Evolutionary conservation across 495 filamentous ascomycete species (phyloP).

Genomic region (Penicillium psychrofluorescens): DNA sequence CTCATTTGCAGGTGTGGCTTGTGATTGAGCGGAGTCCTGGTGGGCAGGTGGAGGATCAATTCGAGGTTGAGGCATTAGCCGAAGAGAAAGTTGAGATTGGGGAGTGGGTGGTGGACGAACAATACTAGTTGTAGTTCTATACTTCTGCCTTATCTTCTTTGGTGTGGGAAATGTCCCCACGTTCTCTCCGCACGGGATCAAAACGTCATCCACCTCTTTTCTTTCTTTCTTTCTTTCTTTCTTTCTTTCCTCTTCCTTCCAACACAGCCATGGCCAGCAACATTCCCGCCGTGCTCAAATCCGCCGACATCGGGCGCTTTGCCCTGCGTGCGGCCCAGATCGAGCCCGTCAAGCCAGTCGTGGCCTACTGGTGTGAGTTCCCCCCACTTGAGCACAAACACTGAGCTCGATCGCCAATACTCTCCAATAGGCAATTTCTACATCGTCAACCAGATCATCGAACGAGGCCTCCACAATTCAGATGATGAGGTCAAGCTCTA

Average conservation of each 20-base stretch:
- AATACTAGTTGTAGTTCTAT: not conserved
- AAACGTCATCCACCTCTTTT: slow-evolving; percentile 18
- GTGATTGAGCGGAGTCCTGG: slow-evolving; percentile 63
- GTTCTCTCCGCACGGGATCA: slow-evolving; percentile 18
- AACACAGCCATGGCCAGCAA: slow-evolving; percentile 54
- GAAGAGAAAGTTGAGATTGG: slow-evolving; percentile 60
- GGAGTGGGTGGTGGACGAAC: slow-evolving; percentile 36
- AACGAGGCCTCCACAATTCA: slow-evolving; percentile 64
- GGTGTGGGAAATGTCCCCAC: not conserved
- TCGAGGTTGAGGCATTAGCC: slow-evolving; percentile 62
- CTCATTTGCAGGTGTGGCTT: slow-evolving; percentile 56
- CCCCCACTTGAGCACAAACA: too few relatives aligned
- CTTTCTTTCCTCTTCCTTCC: not conserved
- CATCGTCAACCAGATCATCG: slow-evolving; percentile 86
- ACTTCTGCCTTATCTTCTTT: not conserved
- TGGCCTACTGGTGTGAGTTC: slow-evolving; percentile 88
- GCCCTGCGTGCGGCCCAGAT: slow-evolving; percentile 77
- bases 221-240: slow-evolving; percentile 1
- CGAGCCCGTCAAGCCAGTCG: slow-evolving; percentile 72
- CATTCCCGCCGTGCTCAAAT: slow-evolving; percentile 68
- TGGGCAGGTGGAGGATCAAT: slow-evolving; percentile 43
- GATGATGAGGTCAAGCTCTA: slow-evolving; percentile 71
- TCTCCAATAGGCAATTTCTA: slow-evolving; percentile 69
- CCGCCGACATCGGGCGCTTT: slow-evolving; percentile 72
- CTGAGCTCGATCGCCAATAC: too few relatives aligned